phyloP scores from a whole-genome alignment of 1,139 yeast genomes.

The Meyerozyma guilliermondii region DNA sequence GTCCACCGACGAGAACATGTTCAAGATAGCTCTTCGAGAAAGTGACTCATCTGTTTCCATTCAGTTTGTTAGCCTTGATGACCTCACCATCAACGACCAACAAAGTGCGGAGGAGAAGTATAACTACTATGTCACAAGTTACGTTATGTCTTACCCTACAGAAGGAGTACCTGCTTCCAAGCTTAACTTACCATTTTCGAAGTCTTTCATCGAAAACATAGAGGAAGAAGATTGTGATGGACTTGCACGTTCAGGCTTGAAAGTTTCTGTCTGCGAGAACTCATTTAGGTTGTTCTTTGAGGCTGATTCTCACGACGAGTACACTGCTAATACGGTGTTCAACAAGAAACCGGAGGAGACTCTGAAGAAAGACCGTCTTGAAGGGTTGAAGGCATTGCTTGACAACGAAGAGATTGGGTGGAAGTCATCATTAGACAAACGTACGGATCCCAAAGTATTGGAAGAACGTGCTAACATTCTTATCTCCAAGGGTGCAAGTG shows the following conservation, averaged over 20 bases:
- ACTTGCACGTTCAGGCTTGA: conserved; percentile 62
- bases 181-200: conserved; percentile 68
- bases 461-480: conserved; percentile 23
- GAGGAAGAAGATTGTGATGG: conserved; percentile 65
- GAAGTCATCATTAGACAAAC: conserved; percentile 28
- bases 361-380: conserved; percentile 18
- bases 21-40: conserved; percentile 72
- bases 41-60: conserved; percentile 52
- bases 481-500: conserved; percentile 29
- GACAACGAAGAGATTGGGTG: conserved; percentile 36
- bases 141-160: conserved; percentile 92
- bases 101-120: conserved; percentile 75
- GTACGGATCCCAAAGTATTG: conserved; percentile 15
- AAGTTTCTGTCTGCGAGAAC: conserved; percentile 74
- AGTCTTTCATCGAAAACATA: conserved; percentile 52
- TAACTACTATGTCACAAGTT: conserved; percentile 90
- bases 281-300: conserved; percentile 81
- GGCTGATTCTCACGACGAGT: conserved; percentile 76
- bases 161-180: conserved; percentile 91
- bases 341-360: conserved; percentile 25
- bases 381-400: conserved; percentile 21
- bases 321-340: conserved; percentile 52
- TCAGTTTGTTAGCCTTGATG: conserved; percentile 84
- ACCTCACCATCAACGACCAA: conserved; percentile 76
- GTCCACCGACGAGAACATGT: conserved; percentile 86